These are phyloP conservation scores for Zymoseptoria brevis DNA, from an alignment of 2,329 filamentous ascomycete genomes.

Conservation along the genomic window DNA sequence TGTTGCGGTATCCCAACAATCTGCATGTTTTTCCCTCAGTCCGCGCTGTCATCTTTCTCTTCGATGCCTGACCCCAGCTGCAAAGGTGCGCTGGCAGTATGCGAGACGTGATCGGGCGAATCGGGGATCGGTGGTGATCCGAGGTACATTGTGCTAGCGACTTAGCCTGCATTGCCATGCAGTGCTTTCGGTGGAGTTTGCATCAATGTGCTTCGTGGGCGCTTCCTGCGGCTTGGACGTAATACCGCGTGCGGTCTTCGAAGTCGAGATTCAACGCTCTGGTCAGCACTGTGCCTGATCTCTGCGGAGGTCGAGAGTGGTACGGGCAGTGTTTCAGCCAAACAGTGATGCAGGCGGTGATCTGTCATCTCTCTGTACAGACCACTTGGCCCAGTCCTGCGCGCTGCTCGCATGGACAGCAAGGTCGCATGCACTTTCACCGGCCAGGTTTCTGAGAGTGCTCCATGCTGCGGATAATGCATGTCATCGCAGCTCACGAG, in stretches of 20 bases:
- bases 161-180: background rate
- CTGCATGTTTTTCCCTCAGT: background rate
- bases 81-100: background rate
- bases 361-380: background rate
- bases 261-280: background rate
- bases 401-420: background rate
- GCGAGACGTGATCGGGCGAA: background rate
- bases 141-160: background rate
- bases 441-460: background rate
- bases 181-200: background rate
- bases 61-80: background rate
- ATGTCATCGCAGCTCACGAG: background rate
- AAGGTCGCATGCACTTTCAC: background rate
- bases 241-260: background rate
- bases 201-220: background rate
- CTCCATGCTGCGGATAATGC: background rate
- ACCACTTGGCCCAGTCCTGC: too few species aligned
- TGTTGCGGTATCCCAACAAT: background rate
- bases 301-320: background rate
- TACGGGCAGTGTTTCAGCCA: background rate
- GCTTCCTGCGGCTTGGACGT: background rate
- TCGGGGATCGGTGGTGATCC: background rate
- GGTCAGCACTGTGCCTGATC: background rate
- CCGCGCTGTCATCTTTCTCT: background rate
- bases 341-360: background rate